These are phyloP conservation scores for Tuber microsphaerosporum DNA, from an alignment of 495 filamentous ascomycete genomes.

Conservation along the genomic window DNA sequence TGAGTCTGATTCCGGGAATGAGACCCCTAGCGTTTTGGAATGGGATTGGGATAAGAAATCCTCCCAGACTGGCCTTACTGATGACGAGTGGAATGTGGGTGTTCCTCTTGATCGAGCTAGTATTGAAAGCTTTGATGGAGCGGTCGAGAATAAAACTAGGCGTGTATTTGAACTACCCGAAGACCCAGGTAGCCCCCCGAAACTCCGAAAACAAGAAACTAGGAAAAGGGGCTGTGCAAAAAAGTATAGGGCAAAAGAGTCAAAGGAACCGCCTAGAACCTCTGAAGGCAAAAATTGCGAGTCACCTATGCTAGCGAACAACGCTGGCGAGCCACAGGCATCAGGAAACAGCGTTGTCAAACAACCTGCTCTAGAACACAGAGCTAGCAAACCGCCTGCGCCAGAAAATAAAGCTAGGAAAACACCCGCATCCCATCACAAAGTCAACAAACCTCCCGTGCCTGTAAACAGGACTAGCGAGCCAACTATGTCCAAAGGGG, in stretches of 20 bases:
- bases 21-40: neutral
- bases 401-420: neutral
- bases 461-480: neutral
- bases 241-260: neutral
- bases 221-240: neutral
- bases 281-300: neutral
- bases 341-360: neutral
- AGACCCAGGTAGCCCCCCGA: neutral
- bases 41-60: conserved; percentile 4
- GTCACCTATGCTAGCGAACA: neutral
- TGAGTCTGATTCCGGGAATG: conserved; percentile 1
- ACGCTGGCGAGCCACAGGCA: neutral
- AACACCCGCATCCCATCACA: neutral
- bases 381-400: neutral
- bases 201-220: neutral
- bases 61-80: conserved; percentile 5
- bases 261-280: neutral
- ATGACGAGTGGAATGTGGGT: neutral
- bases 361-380: neutral
- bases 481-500: neutral
- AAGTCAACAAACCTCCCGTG: neutral
- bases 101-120: neutral
- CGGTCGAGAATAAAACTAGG: neutral
- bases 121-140: conserved; percentile 1
- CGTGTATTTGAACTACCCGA: conserved; percentile 1